These are phyloP conservation scores for Paragyromitra xinjiangensis DNA, from an alignment of 495 filamentous ascomycete species.

Conservation along the genomic window DNA sequence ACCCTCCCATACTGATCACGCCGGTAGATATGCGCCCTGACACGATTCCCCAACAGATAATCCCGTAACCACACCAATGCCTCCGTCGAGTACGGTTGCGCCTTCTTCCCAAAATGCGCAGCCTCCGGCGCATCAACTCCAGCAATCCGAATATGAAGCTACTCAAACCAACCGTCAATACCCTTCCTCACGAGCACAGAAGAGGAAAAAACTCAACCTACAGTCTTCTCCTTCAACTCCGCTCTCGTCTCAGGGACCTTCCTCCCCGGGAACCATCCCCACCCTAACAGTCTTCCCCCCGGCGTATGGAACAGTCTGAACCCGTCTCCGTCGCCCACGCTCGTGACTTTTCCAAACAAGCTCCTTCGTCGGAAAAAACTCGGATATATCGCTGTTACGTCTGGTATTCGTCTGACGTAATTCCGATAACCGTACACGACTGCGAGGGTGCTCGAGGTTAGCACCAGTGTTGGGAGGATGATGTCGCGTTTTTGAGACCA, in stretches of 20 bases:
- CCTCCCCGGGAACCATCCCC: conserved; percentile 86
- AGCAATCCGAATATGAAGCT: conserved; percentile 87
- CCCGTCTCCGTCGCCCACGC: conserved; percentile 94
- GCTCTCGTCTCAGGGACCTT: conserved; percentile 72
- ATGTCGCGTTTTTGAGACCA: conserved; percentile 48
- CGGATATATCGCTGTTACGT: conserved; percentile 73
- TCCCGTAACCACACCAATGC: conserved; percentile 78
- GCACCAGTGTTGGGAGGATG: conserved; percentile 72
- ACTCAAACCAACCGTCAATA: conserved; percentile 7
- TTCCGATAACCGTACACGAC: conserved; percentile 71
- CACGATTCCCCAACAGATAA: conserved; percentile 75
- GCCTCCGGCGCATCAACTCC: conserved; percentile 92
- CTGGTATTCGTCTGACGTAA: conserved; percentile 84
- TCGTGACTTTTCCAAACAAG: conserved; percentile 85
- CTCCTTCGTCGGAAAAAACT: conserved; percentile 73
- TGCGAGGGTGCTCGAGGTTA: conserved; percentile 72
- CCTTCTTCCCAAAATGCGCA: conserved; percentile 87
- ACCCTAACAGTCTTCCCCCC: conserved; percentile 83
- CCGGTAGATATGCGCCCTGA: conserved; percentile 80
- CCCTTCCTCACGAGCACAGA: background rate
- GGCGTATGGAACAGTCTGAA: conserved; percentile 95
- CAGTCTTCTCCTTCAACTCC: conserved; percentile 78
- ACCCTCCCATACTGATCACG: conserved; percentile 92
- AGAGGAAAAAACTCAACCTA: conserved; percentile 60
- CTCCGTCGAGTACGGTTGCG: conserved; percentile 82